Evolutionary conservation across 1,284 basidiomycete species (phyloP).

Genomic region (Anthracocystis setariae): DNA sequence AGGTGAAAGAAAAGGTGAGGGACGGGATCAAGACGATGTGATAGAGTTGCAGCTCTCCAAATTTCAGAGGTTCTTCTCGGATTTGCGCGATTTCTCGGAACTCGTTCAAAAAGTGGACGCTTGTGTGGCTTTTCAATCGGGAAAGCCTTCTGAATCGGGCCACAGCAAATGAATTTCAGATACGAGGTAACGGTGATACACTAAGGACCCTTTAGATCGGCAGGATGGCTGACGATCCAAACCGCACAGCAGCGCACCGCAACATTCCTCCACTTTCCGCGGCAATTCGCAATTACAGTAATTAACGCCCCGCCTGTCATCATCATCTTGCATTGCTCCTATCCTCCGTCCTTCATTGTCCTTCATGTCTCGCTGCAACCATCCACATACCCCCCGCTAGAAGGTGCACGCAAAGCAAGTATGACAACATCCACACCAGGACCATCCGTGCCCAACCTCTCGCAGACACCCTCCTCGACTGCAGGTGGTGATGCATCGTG

Average conservation of each 20-base stretch:
- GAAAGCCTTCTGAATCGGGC: not conserved
- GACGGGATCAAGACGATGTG: not conserved
- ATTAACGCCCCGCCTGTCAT: not conserved
- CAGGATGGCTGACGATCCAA: not conserved
- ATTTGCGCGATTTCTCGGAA: constrained; percentile 16
- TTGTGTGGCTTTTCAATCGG: not conserved
- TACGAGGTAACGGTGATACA: too few relatives aligned
- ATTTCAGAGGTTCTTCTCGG: constrained; percentile 7
- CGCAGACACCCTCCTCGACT: constrained; percentile 38
- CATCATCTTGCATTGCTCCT: not conserved
- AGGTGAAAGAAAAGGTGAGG: not conserved
- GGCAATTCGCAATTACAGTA: not conserved
- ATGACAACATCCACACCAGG: constrained; percentile 21
- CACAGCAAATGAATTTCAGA: not conserved
- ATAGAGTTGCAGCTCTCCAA: not conserved
- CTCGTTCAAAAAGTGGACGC: constrained; percentile 7
- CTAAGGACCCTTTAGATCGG: not conserved
- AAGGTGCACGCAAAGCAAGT: not conserved
- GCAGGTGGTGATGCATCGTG: constrained; percentile 43
- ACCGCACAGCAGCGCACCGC: too few relatives aligned
- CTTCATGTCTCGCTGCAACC: not conserved
- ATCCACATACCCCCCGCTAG: not conserved
- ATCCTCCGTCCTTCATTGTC: constrained; percentile 6
- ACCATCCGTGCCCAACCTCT: constrained; percentile 43
- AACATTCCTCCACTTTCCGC: constrained; percentile 4